Evolutionary conservation across 495 filamentous ascomycete species (phyloP).

Genomic region (Penicillium herquei): DNA sequence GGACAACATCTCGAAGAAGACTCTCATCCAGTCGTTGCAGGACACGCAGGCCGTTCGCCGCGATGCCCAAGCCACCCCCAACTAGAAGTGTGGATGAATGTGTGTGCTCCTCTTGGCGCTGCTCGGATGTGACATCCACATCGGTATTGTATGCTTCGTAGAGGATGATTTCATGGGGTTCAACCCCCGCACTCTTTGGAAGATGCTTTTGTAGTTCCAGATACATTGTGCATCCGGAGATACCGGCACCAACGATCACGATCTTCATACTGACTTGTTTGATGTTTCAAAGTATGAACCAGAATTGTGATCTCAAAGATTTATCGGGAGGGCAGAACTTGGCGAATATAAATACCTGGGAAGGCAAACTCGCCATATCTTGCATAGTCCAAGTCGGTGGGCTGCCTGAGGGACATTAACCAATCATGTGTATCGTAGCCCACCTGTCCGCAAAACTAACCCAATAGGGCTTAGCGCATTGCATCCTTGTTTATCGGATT

Average conservation of each 20-base stretch:
- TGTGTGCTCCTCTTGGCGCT: constrained; percentile 5
- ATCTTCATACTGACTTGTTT: constrained; percentile 39
- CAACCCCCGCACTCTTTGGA: neutral
- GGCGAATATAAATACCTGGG: constrained; percentile 6
- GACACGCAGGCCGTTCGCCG: constrained; percentile 14
- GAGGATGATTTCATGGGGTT: constrained; percentile 17
- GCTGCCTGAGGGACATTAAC: neutral
- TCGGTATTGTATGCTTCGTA: constrained; percentile 18
- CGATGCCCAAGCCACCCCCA: constrained; percentile 15
- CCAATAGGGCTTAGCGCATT: neutral
- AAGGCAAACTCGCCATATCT: neutral
- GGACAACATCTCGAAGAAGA: constrained; percentile 20
- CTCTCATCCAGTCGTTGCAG: constrained; percentile 15
- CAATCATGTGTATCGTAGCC: neutral
- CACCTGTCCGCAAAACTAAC: neutral
- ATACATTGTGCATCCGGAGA: constrained; percentile 44
- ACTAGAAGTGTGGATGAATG: constrained; percentile 17
- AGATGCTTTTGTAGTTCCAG: constrained; percentile 43
- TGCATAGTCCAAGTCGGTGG: neutral
- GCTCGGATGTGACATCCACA: constrained; percentile 6
- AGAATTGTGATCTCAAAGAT: neutral
- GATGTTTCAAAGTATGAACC: neutral
- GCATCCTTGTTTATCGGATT: neutral
- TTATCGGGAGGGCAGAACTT: neutral
- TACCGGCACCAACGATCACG: constrained; percentile 49